These are phyloP conservation scores for Eucalyptus regnans DNA, from an alignment of 345 rosid species.

Conservation along the genomic window DNA sequence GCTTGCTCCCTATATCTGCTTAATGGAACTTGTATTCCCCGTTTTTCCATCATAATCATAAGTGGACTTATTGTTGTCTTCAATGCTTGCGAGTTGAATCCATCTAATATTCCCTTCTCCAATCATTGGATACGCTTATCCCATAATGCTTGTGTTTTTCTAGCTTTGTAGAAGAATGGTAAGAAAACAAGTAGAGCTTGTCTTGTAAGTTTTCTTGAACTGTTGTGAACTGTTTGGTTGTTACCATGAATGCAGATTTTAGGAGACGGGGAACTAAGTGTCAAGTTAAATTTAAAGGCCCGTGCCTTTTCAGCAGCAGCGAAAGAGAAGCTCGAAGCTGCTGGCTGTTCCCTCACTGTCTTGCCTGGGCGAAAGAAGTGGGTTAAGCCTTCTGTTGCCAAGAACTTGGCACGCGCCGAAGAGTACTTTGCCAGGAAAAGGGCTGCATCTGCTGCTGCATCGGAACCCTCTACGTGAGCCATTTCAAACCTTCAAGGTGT, in stretches of 20 bases:
- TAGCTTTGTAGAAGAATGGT: background rate
- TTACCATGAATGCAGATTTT: slow-evolving; percentile 39
- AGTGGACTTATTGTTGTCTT: background rate
- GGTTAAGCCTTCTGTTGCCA: slow-evolving; percentile 79
- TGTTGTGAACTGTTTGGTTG: background rate
- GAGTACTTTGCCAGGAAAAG: slow-evolving; percentile 84
- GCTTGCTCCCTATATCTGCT: background rate
- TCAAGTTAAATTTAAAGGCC: slow-evolving; percentile 70
- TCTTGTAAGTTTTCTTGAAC: background rate
- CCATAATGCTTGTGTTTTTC: background rate
- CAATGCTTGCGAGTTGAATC: background rate
- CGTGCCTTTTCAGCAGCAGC: slow-evolving; percentile 72
- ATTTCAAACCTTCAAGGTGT: background rate
- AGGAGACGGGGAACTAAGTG: slow-evolving; percentile 68
- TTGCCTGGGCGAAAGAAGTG: slow-evolving; percentile 90
- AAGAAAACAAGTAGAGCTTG: background rate
- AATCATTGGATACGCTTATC: background rate
- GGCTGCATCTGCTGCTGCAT: slow-evolving; percentile 41
- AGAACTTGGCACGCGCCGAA: slow-evolving; percentile 75
- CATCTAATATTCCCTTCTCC: background rate
- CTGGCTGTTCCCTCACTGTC: slow-evolving; percentile 65
- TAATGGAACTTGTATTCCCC: background rate
- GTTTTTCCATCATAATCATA: background rate
- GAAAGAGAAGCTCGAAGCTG: slow-evolving; percentile 76
- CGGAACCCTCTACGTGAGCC: slow-evolving; percentile 21